phyloP scores from a whole-genome alignment of 352 stramenopile species.

The Globisporangium irregulare region DNA sequence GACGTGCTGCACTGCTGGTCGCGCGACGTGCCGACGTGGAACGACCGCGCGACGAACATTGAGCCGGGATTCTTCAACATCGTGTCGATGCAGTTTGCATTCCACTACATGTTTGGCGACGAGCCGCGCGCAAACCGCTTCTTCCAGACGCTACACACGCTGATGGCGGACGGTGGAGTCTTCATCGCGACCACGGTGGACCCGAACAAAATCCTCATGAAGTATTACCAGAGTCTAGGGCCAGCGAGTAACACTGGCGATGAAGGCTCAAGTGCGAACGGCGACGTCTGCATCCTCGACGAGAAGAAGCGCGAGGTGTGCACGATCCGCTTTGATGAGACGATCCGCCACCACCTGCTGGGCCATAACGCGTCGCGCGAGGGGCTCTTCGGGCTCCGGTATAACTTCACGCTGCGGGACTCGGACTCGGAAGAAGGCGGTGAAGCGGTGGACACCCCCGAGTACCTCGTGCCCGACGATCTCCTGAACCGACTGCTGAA shows the following conservation, averaged over 20 bases:
- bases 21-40: constrained; percentile 46
- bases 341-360: constrained; percentile 40
- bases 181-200: constrained; percentile 98
- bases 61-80: constrained; percentile 88
- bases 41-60: constrained; percentile 45
- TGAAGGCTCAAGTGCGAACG: constrained; percentile 16
- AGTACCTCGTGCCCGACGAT: constrained; percentile 90
- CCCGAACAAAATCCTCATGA: constrained; percentile 88
- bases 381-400: constrained; percentile 81
- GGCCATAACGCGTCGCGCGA: constrained; percentile 34
- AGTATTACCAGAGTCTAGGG: constrained; percentile 66
- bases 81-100: constrained; percentile 98
- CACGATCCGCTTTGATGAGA: constrained; percentile 70
- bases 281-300: constrained; percentile 65
- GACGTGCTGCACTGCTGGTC: constrained; percentile 75
- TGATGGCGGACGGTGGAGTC: constrained; percentile 91
- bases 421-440: constrained; percentile 55
- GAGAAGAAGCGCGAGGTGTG: constrained; percentile 78
- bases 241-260: constrained; percentile 15
- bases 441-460: constrained; percentile 84
- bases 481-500: constrained; percentile 59
- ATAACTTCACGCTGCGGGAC: constrained; percentile 90
- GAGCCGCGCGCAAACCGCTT: constrained; percentile 88
- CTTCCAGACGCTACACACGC: constrained; percentile 91
- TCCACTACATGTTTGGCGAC: constrained; percentile 99